A percentile compares a stretch with the other conserved stretches of the same genome.
Evolutionary conservation across 108 stramenopile genomes (phyloP).

Genomic region (Aureococcus anophagefferens): DNA sequence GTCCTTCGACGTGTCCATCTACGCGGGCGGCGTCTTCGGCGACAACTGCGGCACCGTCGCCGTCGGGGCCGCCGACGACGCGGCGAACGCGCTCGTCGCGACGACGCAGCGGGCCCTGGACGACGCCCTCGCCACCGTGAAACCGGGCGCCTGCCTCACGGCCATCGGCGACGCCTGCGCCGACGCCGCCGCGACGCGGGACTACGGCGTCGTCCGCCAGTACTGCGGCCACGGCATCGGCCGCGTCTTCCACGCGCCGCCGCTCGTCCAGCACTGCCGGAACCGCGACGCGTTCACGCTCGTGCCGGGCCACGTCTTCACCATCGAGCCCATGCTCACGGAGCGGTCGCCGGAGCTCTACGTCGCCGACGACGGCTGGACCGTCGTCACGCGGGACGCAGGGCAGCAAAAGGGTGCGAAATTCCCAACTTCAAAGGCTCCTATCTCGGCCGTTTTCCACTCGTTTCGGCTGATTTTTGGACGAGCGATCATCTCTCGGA

Average conservation of each 20-base stretch:
- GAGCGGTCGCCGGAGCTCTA: constrained; percentile 58
- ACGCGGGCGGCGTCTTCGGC: constrained; percentile 78
- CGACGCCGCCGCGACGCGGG: background rate
- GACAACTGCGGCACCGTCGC: constrained; percentile 90
- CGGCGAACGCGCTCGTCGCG: background rate
- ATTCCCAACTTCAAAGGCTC: no score
- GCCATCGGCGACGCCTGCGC: constrained; percentile 62
- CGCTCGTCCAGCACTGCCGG: constrained; percentile 79
- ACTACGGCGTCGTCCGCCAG: constrained; percentile 60
- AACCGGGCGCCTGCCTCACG: constrained; percentile 61
- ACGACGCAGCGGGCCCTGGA: constrained; percentile 59
- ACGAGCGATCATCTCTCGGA: no score
- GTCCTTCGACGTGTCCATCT: constrained; percentile 84
- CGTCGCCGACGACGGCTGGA: constrained; percentile 90
- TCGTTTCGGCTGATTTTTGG: no score
- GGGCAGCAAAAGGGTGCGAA: no score
- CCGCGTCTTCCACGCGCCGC: constrained; percentile 74
- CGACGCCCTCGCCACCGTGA: constrained; percentile 53
- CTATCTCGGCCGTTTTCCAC: no score
- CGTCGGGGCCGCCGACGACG: constrained; percentile 25
- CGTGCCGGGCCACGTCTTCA: constrained; percentile 61
- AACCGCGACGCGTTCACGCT: constrained; percentile 60
- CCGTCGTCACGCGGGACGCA: constrained; percentile 40
- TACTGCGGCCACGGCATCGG: constrained; percentile 92
- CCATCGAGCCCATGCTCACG: constrained; percentile 97